A percentile compares a stretch with the other conserved stretches of the same genome.
These are phyloP conservation scores for Rhododendron henanense DNA, from an alignment of 148 eudicot species.

Conservation along the genomic window DNA sequence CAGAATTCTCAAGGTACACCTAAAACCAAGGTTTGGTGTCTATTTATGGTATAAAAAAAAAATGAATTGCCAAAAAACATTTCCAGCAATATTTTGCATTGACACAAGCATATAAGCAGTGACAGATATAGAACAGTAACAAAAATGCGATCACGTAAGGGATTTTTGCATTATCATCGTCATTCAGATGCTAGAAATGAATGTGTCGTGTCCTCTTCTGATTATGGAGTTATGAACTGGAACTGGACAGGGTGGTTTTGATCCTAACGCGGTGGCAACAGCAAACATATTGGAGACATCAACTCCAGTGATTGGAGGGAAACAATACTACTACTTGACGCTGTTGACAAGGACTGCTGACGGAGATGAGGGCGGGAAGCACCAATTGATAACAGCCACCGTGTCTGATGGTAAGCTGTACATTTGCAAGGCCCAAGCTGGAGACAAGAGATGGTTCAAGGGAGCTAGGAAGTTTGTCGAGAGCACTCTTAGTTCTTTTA, in stretches of 20 bases:
- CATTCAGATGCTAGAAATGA: not conserved
- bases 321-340: conserved; percentile 60
- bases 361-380: conserved; percentile 97
- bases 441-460: conserved; percentile 99
- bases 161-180: not conserved
- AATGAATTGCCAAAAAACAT: not conserved
- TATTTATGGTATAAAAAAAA: not conserved
- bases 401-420: conserved; percentile 75
- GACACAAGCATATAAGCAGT: not conserved
- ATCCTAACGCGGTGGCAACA: conserved; percentile 63
- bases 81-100: not conserved
- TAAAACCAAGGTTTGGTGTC: not conserved
- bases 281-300: conserved; percentile 76
- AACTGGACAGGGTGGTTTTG: conserved; percentile 83
- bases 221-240: not conserved
- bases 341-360: conserved; percentile 96
- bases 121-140: not conserved
- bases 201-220: not conserved
- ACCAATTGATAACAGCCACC: conserved; percentile 77
- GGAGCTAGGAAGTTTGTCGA: conserved; percentile 89
- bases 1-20: not conserved
- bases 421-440: conserved; percentile 99
- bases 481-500: conserved; percentile 68
- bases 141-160: not conserved
- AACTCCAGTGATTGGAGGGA: conserved; percentile 54